A percentile compares a stretch with the other conserved stretches of the same genome.
Conservation (phyloP, 345 rosid genomes). For the Pistacia vera region DNA sequence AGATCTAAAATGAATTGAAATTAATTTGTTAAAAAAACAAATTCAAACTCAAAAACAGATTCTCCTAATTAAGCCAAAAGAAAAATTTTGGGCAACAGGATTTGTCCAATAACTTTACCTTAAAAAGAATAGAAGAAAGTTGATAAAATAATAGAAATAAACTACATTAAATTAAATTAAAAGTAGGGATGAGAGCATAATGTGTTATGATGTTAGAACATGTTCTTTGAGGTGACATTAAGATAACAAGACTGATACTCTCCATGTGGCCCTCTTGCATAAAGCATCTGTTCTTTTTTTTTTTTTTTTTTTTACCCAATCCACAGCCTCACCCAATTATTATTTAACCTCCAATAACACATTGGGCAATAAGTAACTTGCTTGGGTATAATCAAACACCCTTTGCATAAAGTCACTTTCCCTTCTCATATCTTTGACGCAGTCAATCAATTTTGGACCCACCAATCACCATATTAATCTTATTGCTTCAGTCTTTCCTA, state of each 20-base stretch:
- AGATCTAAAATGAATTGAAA: too few species aligned
- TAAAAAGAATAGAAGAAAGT: constrained; percentile 25
- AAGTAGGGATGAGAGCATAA: constrained; percentile 21
- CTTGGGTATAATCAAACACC: constrained; percentile 9
- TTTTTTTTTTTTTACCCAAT: too few species aligned
- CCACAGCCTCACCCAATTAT: neutral
- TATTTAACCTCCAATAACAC: constrained; percentile 8
- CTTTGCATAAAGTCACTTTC: constrained; percentile 25
- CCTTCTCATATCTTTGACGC: constrained; percentile 13
- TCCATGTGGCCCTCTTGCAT: constrained; percentile 24
- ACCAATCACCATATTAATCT: neutral
- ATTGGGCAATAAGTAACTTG: neutral
- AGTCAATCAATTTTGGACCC: constrained; percentile 14
- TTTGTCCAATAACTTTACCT: constrained; percentile 5
- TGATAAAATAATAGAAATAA: neutral
- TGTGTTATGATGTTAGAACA: constrained; percentile 28
- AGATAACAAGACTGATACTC: constrained; percentile 13
- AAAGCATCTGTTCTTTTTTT: constrained; percentile 8
- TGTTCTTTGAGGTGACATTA: constrained; percentile 10
- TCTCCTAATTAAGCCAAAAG: too few species aligned
- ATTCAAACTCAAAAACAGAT: too few species aligned
- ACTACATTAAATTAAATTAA: too few species aligned
- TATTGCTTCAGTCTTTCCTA: neutral
- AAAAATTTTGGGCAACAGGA: too few species aligned
- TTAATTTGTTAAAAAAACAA: too few species aligned